Conservation (phyloP, 495 filamentous ascomycete species). For the Neurospora sp. region DNA sequence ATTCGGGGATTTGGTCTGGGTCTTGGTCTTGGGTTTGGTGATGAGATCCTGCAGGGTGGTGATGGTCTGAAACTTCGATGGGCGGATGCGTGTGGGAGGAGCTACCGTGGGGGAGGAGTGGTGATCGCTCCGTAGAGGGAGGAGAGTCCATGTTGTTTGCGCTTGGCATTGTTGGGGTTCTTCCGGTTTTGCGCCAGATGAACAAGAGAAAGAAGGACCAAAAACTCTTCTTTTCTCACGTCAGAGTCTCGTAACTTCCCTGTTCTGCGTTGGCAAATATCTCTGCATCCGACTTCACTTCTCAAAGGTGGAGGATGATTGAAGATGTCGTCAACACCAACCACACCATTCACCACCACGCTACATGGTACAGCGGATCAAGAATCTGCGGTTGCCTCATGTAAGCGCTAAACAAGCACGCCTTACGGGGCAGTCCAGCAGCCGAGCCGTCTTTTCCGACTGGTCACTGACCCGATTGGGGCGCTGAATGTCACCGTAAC, state of each 20-base stretch:
- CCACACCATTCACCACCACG: not conserved
- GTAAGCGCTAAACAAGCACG: not conserved
- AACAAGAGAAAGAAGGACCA: not conserved
- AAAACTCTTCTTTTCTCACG: not conserved
- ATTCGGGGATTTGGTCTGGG: not conserved
- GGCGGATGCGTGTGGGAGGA: too few relatives aligned
- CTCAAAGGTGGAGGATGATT: not conserved
- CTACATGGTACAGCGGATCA: too few relatives aligned
- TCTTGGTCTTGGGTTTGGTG: not conserved
- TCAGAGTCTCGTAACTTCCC: not conserved
- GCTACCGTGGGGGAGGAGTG: not conserved
- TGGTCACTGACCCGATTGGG: not conserved
- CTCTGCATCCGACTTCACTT: not conserved
- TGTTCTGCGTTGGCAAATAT: not conserved
- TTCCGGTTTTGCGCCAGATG: not conserved
- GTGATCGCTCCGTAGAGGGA: not conserved
- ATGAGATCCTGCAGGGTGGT: not conserved
- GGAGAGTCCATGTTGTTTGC: not conserved
- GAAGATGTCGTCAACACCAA: not conserved
- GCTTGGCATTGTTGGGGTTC: not conserved
- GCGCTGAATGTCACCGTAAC: not conserved
- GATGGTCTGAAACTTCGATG: not conserved
- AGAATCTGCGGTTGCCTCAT: too few relatives aligned
- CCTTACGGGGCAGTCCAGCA: not conserved
- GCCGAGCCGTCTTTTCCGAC: not conserved